Evolutionary conservation across 352 stramenopile species (phyloP).

Genomic region (Pythium pyrilobum): DNA sequence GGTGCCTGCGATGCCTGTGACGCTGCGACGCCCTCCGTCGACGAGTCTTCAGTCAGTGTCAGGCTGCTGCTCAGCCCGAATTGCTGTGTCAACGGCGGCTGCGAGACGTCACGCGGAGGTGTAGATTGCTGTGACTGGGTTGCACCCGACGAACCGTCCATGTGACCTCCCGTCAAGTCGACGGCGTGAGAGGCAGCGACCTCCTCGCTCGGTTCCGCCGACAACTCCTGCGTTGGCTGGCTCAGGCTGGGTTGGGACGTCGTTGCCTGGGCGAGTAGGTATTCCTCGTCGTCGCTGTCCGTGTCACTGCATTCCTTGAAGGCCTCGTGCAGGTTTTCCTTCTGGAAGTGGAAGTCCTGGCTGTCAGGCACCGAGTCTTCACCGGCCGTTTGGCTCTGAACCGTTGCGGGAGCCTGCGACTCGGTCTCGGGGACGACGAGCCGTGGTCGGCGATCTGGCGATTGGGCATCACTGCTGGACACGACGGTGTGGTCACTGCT

Average conservation of each 20-base stretch:
- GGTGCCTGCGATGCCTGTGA: neutral
- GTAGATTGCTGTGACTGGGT: slow-evolving; percentile 1
- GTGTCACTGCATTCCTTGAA: slow-evolving; percentile 47
- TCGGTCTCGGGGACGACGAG: slow-evolving; percentile 7
- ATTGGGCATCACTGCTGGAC: neutral
- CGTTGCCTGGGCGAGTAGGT: slow-evolving; percentile 6
- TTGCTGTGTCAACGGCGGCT: slow-evolving; percentile 2
- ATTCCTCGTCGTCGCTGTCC: slow-evolving; percentile 35
- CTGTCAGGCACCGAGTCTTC: slow-evolving; percentile 19
- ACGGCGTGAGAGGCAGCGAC: too few species aligned
- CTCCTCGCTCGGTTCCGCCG: too few species aligned
- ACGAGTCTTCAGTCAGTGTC: neutral
- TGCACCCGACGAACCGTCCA: neutral
- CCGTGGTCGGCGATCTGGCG: neutral
- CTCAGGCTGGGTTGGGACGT: neutral
- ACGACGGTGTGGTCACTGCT: slow-evolving; percentile 10
- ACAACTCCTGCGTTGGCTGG: too few species aligned
- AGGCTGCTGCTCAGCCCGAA: neutral
- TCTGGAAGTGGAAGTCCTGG: slow-evolving; percentile 36
- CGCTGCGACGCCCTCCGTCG: neutral
- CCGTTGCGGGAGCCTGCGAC: neutral
- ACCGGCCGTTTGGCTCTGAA: neutral
- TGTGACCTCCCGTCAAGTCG: too few species aligned
- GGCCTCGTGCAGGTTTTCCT: slow-evolving; percentile 44
- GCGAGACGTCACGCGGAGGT: neutral